Evolutionary conservation across 176 grass and related monocot genomes (phyloP), one percentile per base, ranked within the genome.

Genomic region (Phragmites australis): DNA sequence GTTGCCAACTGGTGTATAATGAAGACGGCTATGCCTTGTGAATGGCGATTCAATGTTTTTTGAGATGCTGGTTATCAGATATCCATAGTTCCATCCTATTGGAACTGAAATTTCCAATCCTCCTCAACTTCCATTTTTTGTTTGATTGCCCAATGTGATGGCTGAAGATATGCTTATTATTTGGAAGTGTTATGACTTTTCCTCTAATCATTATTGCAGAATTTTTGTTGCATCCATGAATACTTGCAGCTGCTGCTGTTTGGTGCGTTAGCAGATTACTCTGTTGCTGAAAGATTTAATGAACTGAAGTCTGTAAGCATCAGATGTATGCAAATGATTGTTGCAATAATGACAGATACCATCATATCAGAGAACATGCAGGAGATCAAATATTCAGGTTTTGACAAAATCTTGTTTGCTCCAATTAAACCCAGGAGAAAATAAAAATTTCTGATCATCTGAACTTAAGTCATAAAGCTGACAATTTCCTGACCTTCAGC

Each of bases 81-180:
- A 53, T 66, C 3, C 8, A 60, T 59, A 16, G 43, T 53, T 76
- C 85, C 53, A 34, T 68, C 32, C 44, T 51, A 42, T 60, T 61
- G 63, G 63, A 69, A 32, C 62, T 12, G 0, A 32, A 51, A 44
- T 40, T 66, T 75, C n/a, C 27, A 34, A 39, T 19, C 27, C 9
- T 0, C 23, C 1, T 17, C 1, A 6, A 70, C 8, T 8, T 40
- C 0, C 4, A 6, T 5, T 61, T 63, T n/a, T 3, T 73, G 34
- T 52, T 29, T 15, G 68, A n/a, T 7, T 13, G 6, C n/a, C 14
- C 1, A 56, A 23, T 47, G 4, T 46, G 66, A 40, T 37, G 6
- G 25, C 3, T 32, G 18, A 22, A 30, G 47, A 40, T 51, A 41
- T 21, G 15, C 29, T 7, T 52, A 39, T 21, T 26, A 40, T 42